Conservation (phyloP, 768 basidiomycete genomes). For the Paxillus ammoniavirescens region DNA sequence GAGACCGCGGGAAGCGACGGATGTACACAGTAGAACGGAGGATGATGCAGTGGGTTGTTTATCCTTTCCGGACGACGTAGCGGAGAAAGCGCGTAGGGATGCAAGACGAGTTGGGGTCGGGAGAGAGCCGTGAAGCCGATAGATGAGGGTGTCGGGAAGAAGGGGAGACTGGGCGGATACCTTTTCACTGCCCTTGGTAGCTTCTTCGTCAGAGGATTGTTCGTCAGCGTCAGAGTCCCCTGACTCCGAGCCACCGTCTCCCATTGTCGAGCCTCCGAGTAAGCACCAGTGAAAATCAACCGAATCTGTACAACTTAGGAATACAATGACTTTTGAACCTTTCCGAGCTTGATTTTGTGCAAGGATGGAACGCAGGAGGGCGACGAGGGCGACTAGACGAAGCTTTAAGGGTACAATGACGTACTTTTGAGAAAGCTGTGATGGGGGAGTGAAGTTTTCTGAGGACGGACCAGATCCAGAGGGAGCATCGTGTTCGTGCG, state of each 20-base stretch:
- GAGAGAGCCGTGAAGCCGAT: conserved; percentile 91
- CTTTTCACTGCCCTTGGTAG: conserved; percentile 30
- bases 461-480: conserved; percentile 20
- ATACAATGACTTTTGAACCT: conserved; percentile 84
- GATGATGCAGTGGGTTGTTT: conserved; percentile 36
- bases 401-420: conserved; percentile 89
- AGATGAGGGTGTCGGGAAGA: conserved; percentile 79
- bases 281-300: conserved; percentile 96
- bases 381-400: conserved; percentile 87
- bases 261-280: conserved; percentile 72
- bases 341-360: conserved; percentile 52
- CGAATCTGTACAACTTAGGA: conserved; percentile 95
- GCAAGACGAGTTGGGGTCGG: conserved; percentile 76
- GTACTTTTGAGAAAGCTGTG: conserved; percentile 91
- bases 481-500: conserved; percentile 12
- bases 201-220: conserved; percentile 23
- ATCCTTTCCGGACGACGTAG: conserved; percentile 32
- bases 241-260: conserved; percentile 27
- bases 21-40: conserved; percentile 90
- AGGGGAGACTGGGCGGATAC: conserved; percentile 69
- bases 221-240: conserved; percentile 26
- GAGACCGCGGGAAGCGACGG: conserved; percentile 96
- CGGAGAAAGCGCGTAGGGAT: conserved; percentile 81
- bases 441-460: conserved; percentile 86
- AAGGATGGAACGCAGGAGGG: conserved; percentile 80